These are phyloP conservation scores for Arthrocladium fulminans DNA, from an alignment of 2,329 filamentous ascomycete genomes.

Conservation along the genomic window DNA sequence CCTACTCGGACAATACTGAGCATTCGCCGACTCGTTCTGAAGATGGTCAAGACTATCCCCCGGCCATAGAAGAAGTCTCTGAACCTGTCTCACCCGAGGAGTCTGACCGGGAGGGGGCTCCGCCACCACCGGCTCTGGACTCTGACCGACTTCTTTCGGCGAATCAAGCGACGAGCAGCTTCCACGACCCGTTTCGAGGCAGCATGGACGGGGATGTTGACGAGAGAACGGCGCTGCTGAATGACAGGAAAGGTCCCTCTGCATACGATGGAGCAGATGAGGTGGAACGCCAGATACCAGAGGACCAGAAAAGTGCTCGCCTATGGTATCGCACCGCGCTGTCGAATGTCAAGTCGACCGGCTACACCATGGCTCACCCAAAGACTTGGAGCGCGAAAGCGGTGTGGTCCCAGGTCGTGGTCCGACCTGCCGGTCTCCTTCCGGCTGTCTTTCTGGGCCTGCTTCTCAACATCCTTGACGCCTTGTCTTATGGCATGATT, in stretches of 20 bases:
- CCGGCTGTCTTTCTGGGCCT: conserved; percentile 84
- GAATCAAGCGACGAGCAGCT: neutral
- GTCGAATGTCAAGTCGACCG: conserved; percentile 10
- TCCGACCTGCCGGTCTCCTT: conserved; percentile 61
- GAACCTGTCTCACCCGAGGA: conserved; percentile 47
- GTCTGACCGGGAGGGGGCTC: too few species aligned
- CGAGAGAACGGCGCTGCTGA: conserved; percentile 20
- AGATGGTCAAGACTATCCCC: conserved; percentile 22
- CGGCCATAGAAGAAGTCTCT: conserved; percentile 53
- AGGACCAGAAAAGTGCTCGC: neutral
- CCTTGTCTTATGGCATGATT: conserved; percentile 93
- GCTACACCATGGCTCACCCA: conserved; percentile 43
- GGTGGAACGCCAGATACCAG: conserved; percentile 23
- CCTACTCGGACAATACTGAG: conserved; percentile 51
- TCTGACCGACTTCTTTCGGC: neutral
- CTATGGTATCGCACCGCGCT: neutral
- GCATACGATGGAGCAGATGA: conserved; percentile 20
- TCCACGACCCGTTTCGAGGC: neutral
- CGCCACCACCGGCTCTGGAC: neutral
- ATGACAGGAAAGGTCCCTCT: conserved; percentile 14
- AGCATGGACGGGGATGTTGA: conserved; percentile 1
- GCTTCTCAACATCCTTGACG: conserved; percentile 86
- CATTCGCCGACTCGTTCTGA: conserved; percentile 15
- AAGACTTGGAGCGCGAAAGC: conserved; percentile 62
- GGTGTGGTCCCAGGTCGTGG: conserved; percentile 55